Conservation (phyloP, 805 yeast genomes). For the Jamesozyma hellenica region DNA sequence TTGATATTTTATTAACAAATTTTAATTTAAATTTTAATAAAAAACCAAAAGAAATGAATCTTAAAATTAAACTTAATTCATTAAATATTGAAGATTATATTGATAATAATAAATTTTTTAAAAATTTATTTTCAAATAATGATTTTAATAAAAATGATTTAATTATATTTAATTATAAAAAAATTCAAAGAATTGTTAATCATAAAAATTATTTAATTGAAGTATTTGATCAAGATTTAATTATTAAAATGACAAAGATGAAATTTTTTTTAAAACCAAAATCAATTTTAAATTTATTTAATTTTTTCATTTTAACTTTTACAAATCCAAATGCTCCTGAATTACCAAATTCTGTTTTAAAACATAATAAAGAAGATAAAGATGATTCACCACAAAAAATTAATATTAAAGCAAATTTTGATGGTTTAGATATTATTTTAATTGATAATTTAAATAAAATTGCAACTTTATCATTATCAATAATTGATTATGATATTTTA, state of each 20-base stretch:
- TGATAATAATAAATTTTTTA: constrained; percentile 50
- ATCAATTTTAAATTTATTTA: constrained; percentile 66
- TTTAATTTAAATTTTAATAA: constrained; percentile 51
- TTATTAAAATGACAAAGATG: constrained; percentile 67
- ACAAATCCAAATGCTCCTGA: constrained; percentile 67
- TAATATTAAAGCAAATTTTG: constrained; percentile 55
- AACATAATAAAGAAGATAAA: constrained; percentile 51
- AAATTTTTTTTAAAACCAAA: constrained; percentile 66
- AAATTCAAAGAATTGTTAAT: constrained; percentile 51
- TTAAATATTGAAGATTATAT: constrained; percentile 67
- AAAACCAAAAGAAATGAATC: constrained; percentile 50
- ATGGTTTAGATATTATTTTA: constrained; percentile 61
- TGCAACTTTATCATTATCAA: constrained; percentile 67
- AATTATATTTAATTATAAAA: constrained; percentile 47
- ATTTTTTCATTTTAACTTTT: constrained; percentile 77
- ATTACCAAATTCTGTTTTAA: constrained; percentile 58
- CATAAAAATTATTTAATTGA: constrained; percentile 44
- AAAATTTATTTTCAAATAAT: constrained; percentile 55
- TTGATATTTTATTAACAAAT: constrained; percentile 61
- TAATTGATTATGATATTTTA: constrained; percentile 58
- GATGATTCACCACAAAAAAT: constrained; percentile 65
- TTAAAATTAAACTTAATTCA: constrained; percentile 54
- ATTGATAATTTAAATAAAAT: constrained; percentile 77
- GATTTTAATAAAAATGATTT: constrained; percentile 38
- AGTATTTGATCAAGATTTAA: constrained; percentile 67